Conservation (phyloP, 73 alveolate species). For the Paramecium biaurelia region DNA sequence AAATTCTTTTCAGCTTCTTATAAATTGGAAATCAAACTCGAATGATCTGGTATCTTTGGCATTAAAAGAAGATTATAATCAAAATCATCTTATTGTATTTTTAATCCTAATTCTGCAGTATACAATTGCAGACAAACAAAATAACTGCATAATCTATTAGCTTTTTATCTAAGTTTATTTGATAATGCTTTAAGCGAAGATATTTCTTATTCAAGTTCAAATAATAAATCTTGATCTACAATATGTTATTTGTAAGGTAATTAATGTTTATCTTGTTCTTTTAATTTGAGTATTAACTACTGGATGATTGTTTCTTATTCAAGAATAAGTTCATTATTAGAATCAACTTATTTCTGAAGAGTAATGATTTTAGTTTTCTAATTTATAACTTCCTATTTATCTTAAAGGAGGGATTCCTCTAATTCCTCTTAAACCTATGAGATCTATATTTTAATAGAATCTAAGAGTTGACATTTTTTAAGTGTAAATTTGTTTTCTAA, state of each 20-base stretch:
- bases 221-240: not conserved
- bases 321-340: not conserved
- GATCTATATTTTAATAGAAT: not conserved
- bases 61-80: not conserved
- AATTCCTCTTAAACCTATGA: not conserved
- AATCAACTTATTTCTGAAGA: not conserved
- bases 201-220: not conserved
- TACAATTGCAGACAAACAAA: not conserved
- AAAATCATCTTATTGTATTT: slow-evolving; percentile 23
- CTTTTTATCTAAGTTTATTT: not conserved
- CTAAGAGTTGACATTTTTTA: not conserved
- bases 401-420: not conserved
- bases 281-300: not conserved
- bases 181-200: not conserved
- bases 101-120: slow-evolving; percentile 16
- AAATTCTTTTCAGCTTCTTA: not conserved
- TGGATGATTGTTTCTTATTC: not conserved
- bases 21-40: not conserved
- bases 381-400: not conserved
- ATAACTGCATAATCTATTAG: not conserved
- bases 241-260: not conserved
- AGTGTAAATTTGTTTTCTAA: not conserved
- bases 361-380: not conserved
- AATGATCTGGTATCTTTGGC: slow-evolving; percentile 29
- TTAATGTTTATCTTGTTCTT: not conserved